These are phyloP conservation scores for Agrocybe chaxingu DNA, from an alignment of 768 basidiomycete genomes.

Conservation along the genomic window DNA sequence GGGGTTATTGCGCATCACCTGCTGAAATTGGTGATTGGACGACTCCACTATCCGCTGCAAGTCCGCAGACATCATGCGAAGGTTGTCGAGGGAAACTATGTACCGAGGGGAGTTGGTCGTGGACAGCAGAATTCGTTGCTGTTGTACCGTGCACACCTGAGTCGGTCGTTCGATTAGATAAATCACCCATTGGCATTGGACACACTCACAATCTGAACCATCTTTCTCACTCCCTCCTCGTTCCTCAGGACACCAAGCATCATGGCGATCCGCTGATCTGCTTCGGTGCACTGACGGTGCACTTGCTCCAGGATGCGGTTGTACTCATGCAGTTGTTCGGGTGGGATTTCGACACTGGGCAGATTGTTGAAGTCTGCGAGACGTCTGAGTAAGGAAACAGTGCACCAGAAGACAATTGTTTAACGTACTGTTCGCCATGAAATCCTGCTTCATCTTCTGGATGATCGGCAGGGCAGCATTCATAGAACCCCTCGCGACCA, in stretches of 20 bases:
- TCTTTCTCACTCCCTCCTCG: conserved; percentile 45
- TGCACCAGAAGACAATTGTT: background rate
- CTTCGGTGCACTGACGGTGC: conserved; percentile 38
- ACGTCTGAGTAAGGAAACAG: conserved; percentile 5
- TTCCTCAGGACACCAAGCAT: conserved; percentile 42
- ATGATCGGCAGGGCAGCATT: conserved; percentile 17
- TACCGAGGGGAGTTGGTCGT: conserved; percentile 36
- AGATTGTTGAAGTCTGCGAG: conserved; percentile 33
- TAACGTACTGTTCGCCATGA: conserved; percentile 22
- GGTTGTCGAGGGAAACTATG: conserved; percentile 31
- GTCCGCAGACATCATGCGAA: conserved; percentile 45
- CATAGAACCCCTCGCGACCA: background rate
- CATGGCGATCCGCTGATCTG: conserved; percentile 50
- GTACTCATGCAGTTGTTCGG: conserved; percentile 54
- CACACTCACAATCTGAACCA: conserved; percentile 52
- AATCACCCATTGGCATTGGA: conserved; percentile 1
- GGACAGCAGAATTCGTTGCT: conserved; percentile 39
- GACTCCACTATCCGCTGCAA: conserved; percentile 37
- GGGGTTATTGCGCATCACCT: conserved; percentile 4
- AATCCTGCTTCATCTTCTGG: conserved; percentile 28
- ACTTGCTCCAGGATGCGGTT: conserved; percentile 47
- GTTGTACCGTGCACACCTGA: conserved; percentile 39
- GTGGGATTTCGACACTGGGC: conserved; percentile 37
- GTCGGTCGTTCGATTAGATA: conserved; percentile 1
- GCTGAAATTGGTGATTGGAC: conserved; percentile 26